These are phyloP conservation scores for Fusarium setosum DNA, from an alignment of 2,329 filamentous ascomycete species.

Conservation along the genomic window DNA sequence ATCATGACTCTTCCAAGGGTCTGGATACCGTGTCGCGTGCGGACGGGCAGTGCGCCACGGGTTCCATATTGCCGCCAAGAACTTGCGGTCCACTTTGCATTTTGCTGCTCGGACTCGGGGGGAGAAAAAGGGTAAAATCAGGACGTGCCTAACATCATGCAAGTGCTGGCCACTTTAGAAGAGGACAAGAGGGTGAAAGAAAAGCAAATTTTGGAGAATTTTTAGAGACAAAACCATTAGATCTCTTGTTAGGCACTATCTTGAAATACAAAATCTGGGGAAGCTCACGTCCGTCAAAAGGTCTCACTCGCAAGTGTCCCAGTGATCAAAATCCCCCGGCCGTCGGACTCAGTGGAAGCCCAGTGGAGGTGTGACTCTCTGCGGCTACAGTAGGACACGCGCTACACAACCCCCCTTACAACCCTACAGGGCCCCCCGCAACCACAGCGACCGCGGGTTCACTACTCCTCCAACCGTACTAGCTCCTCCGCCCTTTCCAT, in stretches of 20 bases:
- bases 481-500: constrained; percentile 34
- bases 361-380: constrained; percentile 3
- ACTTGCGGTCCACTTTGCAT: constrained; percentile 27
- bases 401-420: constrained; percentile 18
- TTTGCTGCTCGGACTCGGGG: constrained; percentile 19
- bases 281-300: neutral
- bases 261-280: too few species aligned
- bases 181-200: too few species aligned
- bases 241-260: too few species aligned
- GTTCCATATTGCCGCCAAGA: constrained; percentile 20
- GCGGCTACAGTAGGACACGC: constrained; percentile 12
- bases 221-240: neutral
- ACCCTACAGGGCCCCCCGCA: too few species aligned
- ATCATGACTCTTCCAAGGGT: constrained; percentile 11
- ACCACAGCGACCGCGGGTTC: constrained; percentile 2
- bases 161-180: neutral
- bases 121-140: neutral
- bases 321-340: constrained; percentile 15
- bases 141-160: neutral
- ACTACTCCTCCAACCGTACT: constrained; percentile 25
- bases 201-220: neutral
- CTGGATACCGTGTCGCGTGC: constrained; percentile 32
- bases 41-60: constrained; percentile 28
- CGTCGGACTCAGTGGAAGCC: neutral
- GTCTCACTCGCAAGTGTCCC: constrained; percentile 23